These are phyloP conservation scores for Fragilaria crotonensis DNA, from an alignment of 108 stramenopile genomes.

Conservation along the genomic window DNA sequence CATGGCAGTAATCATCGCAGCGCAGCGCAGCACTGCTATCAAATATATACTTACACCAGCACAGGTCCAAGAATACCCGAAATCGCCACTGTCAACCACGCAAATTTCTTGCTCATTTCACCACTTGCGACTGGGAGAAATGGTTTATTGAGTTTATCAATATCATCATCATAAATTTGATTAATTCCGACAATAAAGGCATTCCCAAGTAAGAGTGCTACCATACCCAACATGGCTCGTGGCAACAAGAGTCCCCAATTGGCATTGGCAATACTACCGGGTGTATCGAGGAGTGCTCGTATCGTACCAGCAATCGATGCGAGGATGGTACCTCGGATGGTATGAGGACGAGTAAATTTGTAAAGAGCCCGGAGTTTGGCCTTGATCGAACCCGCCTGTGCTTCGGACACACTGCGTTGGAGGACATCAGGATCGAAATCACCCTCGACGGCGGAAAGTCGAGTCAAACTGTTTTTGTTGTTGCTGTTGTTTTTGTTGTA, in stretches of 20 bases:
- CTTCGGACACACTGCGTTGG: constrained; percentile 33
- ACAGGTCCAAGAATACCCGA: constrained; percentile 61
- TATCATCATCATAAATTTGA: constrained; percentile 92
- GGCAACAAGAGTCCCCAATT: constrained; percentile 72
- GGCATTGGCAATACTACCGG: constrained; percentile 46
- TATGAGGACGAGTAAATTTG: constrained; percentile 96
- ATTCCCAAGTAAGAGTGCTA: constrained; percentile 89
- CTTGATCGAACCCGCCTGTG: constrained; percentile 59
- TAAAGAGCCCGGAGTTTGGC: constrained; percentile 80
- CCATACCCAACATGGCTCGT: constrained; percentile 78
- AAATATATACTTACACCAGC: constrained; percentile 50
- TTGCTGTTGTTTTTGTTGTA: too few relatives aligned
- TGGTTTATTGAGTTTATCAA: constrained; percentile 95
- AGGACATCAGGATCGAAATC: constrained; percentile 83
- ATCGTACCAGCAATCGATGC: constrained; percentile 89
- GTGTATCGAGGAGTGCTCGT: constrained; percentile 85
- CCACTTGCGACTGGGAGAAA: constrained; percentile 93
- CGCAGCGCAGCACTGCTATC: too few relatives aligned
- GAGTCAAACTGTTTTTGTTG: too few relatives aligned
- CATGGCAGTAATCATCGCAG: too few relatives aligned
- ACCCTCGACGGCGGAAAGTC: constrained; percentile 75
- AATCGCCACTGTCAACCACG: constrained; percentile 72
- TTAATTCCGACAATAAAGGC: constrained; percentile 97
- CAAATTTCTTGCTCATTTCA: constrained; percentile 77
- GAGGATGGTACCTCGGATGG: constrained; percentile 92